Percentiles rank a stretch among this genome's conserved stretches.
Evolutionary conservation across 1,284 basidiomycete species (phyloP).

Genomic region (Pyrrhoderma noxium): DNA sequence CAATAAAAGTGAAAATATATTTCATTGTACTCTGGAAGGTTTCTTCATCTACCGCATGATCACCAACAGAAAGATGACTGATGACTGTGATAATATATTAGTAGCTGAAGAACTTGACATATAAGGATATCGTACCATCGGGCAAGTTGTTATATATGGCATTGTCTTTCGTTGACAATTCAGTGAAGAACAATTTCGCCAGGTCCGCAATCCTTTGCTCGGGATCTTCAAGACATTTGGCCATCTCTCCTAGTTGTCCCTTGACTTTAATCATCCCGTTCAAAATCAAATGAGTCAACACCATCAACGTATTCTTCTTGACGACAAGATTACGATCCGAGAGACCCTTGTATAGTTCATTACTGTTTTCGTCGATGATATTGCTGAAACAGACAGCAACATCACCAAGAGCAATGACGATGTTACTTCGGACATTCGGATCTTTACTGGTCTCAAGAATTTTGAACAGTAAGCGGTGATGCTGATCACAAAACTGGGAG

Average conservation of each 20-base stretch:
- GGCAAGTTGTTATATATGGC: conserved; percentile 99
- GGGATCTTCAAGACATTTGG: conserved; percentile 95
- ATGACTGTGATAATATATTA: conserved; percentile 53
- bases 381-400: conserved; percentile 95
- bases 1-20: conserved; percentile 95
- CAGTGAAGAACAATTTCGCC: conserved; percentile 95
- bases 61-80: conserved; percentile 87
- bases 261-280: conserved; percentile 99
- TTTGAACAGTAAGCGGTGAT: conserved; percentile 87
- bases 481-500: conserved; percentile 86
- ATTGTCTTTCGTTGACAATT: conserved; percentile 96
- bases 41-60: conserved; percentile 91
- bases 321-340: conserved; percentile 83
- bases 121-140: conserved; percentile 48
- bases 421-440: conserved; percentile 86
- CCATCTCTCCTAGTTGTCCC: conserved; percentile 98
- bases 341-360: conserved; percentile 90
- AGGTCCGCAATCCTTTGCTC: conserved; percentile 87
- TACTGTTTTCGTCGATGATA: conserved; percentile 95
- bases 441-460: conserved; percentile 89
- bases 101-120: not conserved
- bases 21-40: conserved; percentile 89
- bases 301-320: conserved; percentile 99
- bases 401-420: conserved; percentile 95
- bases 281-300: conserved; percentile 92